phyloP scores from a whole-genome alignment of 1,284 basidiomycete genomes.

The Chalciporus sp. region DNA sequence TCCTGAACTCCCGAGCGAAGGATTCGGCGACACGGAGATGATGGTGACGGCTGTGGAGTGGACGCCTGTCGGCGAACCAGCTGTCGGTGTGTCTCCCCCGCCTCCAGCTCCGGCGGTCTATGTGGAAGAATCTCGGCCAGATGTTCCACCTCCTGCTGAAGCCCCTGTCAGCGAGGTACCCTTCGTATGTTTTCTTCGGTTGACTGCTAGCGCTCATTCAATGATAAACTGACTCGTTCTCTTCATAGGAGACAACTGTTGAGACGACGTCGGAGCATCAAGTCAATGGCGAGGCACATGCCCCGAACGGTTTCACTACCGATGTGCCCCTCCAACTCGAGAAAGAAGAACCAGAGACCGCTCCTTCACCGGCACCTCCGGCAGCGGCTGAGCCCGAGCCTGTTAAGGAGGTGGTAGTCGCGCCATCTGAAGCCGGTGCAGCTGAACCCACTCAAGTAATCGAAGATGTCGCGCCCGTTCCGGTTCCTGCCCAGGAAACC shows the following conservation, averaged over 20 bases:
- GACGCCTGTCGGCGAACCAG: slow-evolving; percentile 18
- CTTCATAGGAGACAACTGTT: slow-evolving; percentile 22
- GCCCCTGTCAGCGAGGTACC: slow-evolving; percentile 22
- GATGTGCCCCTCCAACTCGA: slow-evolving; percentile 5
- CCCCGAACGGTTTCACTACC: neutral
- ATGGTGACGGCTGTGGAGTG: slow-evolving; percentile 32
- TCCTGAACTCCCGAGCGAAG: neutral
- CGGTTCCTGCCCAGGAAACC: neutral
- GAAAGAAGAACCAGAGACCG: neutral
- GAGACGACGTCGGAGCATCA: slow-evolving; percentile 15
- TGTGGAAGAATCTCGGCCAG: slow-evolving; percentile 37
- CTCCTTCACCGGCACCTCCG: neutral
- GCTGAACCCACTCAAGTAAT: neutral
- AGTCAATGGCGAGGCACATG: slow-evolving; percentile 6
- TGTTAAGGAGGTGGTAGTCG: neutral
- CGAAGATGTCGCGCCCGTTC: neutral
- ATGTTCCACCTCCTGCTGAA: slow-evolving; percentile 37
- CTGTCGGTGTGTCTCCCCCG: slow-evolving; percentile 10
- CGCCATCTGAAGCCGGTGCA: slow-evolving; percentile 5
- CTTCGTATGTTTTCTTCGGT: slow-evolving; percentile 14
- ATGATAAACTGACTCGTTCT: neutral
- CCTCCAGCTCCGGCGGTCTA: slow-evolving; percentile 30
- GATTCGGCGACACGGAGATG: slow-evolving; percentile 18
- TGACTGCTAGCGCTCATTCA: neutral
- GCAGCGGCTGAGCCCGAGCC: neutral